Evolutionary conservation across 2,329 filamentous ascomycete genomes (phyloP), one percentile per base, ranked within the genome.

Genomic region (Aspergillus brasiliensis): DNA sequence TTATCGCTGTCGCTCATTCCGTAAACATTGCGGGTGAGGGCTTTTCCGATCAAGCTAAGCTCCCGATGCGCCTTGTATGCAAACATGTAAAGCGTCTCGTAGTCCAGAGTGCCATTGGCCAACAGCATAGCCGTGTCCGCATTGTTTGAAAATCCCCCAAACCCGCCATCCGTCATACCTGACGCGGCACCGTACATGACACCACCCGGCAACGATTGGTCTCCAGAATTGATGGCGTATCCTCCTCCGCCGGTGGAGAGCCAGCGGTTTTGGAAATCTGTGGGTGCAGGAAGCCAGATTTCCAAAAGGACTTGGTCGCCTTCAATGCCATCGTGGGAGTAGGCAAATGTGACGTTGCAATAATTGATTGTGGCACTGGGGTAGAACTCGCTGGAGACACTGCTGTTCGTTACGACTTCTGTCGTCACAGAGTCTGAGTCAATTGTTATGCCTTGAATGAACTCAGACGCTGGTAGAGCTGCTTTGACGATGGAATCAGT

Each of bases 11-110:
- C 56, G 31, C 61, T 60, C 48, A 68, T 42, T 28, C 68, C 71
- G 67, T 79, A 82, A 66, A 82, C 75, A 8, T 73, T 74, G 40
- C 71, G 72, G 3, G 80, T 75, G 27, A 82, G 72, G 44, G 73
- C 69, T 65, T 82, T 82, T 17, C 80, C 81, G 8, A 83, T 67
- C 6, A 70, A 63, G 7, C 78, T 82, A 75, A 84, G 78, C 69
- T 86, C 84, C 47, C 80, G 78, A 1, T 84, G 73, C 0, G 79
- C 83, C 61, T 81, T 75, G 71, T 85, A 85, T 0, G 73, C 63
- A 57, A 73, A 72, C 71, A 73, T 73, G 58, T 73, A 68, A 13
- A 69, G 71, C 8, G 69, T 66, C 27, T 73, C 70, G 68, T 69
- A 73, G 61, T 73, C 70, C 54, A 73, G 67, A 3, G 80, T 79